Conservation (phyloP, 352 stramenopile species). For the Phytophthora tentaculata region DNA sequence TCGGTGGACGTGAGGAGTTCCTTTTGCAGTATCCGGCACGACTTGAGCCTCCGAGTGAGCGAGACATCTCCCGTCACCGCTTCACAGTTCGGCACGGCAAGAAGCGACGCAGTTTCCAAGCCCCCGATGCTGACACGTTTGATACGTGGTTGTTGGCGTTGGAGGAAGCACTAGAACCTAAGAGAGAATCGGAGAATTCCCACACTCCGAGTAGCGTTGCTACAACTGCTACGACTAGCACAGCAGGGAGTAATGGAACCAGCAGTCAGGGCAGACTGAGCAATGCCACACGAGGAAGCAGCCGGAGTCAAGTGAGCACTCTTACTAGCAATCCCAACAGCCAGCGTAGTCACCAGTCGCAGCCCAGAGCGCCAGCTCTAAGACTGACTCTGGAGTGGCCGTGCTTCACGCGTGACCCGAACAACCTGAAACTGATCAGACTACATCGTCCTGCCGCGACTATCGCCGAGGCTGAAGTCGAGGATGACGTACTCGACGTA, state of each 20-base stretch:
- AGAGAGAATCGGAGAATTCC: slow-evolving; percentile 3
- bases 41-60: slow-evolving; percentile 23
- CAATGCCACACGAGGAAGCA: neutral
- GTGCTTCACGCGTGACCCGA: slow-evolving; percentile 25
- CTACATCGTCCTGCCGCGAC: slow-evolving; percentile 19
- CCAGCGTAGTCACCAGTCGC: slow-evolving; percentile 6
- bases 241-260: slow-evolving; percentile 5
- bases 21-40: slow-evolving; percentile 31
- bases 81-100: slow-evolving; percentile 34
- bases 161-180: slow-evolving; percentile 25
- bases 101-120: slow-evolving; percentile 32
- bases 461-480: neutral
- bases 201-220: slow-evolving; percentile 10
- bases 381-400: slow-evolving; percentile 18
- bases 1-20: slow-evolving; percentile 32
- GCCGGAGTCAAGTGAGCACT: neutral
- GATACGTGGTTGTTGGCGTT: slow-evolving; percentile 24
- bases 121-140: slow-evolving; percentile 30
- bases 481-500: slow-evolving; percentile 1
- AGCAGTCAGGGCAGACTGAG: slow-evolving; percentile 8
- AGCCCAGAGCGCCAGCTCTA: slow-evolving; percentile 6
- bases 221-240: slow-evolving; percentile 19
- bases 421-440: slow-evolving; percentile 28
- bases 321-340: slow-evolving; percentile 8
- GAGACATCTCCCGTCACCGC: slow-evolving; percentile 26